Evolutionary conservation across 768 basidiomycete species (phyloP).

Genomic region (Pleurotus ostreatus): DNA sequence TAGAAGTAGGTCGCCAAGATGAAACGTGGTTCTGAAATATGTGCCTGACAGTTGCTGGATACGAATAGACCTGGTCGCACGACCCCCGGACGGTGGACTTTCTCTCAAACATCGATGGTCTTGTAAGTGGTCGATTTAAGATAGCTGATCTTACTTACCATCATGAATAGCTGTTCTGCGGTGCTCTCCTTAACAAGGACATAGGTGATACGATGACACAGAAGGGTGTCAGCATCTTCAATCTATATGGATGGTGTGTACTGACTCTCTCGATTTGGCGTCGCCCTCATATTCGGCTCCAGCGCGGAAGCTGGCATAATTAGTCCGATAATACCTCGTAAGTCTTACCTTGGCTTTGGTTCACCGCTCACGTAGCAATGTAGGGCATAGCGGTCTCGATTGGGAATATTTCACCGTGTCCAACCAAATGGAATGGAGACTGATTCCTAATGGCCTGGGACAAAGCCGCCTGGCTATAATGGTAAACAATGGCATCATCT

Average conservation of each 20-base stretch:
- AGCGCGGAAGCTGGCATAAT: conserved; percentile 16
- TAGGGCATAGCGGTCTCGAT: conserved; percentile 12
- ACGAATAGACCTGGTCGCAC: conserved; percentile 22
- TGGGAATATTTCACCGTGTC: conserved; percentile 19
- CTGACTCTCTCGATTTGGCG: neutral
- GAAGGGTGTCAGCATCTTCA: conserved; percentile 26
- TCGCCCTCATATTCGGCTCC: neutral
- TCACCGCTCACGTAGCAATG: no score
- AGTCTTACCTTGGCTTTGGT: neutral
- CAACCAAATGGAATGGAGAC: conserved; percentile 2
- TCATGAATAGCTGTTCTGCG: conserved; percentile 26
- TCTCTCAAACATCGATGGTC: conserved; percentile 1
- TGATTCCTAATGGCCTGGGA: conserved; percentile 14
- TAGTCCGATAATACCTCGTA: conserved; percentile 16
- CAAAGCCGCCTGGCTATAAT: conserved; percentile 13
- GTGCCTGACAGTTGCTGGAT: neutral
- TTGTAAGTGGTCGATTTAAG: neutral
- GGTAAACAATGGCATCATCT: conserved; percentile 4
- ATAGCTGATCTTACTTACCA: neutral
- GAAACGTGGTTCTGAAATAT: neutral
- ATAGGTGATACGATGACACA: conserved; percentile 27
- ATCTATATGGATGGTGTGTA: conserved; percentile 30
- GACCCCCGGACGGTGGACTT: conserved; percentile 17
- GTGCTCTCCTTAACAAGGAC: conserved; percentile 30
- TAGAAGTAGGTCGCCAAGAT: conserved; percentile 18